phyloP scores from a whole-genome alignment of 2,329 filamentous ascomycete species.

The Basipetospora chlamydospora region DNA sequence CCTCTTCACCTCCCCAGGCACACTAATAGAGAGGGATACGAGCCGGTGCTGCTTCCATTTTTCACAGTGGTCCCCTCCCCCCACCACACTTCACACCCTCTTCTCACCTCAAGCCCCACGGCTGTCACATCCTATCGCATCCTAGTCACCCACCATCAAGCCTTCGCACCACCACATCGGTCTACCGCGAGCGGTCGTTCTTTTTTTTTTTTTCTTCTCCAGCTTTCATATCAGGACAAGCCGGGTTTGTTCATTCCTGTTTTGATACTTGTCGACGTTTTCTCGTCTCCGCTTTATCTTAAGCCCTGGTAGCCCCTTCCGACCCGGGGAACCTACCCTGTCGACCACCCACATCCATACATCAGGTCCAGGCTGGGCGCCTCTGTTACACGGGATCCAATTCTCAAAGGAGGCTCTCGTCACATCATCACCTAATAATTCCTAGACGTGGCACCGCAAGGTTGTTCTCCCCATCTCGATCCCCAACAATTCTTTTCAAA shows the following conservation, averaged over 20 bases:
- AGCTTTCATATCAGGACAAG: not conserved
- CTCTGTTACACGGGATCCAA: not conserved
- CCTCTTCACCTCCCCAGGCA: too few relatives aligned
- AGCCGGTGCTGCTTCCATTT: too few relatives aligned
- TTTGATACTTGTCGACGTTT: not conserved
- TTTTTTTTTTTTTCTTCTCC: not conserved
- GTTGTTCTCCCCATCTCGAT: too few relatives aligned
- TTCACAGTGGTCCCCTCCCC: not conserved
- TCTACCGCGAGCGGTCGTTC: too few relatives aligned
- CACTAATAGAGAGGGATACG: too few relatives aligned
- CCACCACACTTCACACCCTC: not conserved
- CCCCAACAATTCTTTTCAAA: not conserved
- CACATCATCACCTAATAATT: too few relatives aligned
- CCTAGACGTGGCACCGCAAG: too few relatives aligned
- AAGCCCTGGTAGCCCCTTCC: not conserved
- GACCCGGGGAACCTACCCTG: too few relatives aligned
- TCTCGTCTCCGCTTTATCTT: not conserved
- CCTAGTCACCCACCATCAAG: constrained; percentile 1
- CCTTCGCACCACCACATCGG: too few relatives aligned
- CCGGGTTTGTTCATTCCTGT: not conserved
- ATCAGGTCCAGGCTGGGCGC: not conserved
- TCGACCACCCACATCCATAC: not conserved
- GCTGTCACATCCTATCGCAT: not conserved
- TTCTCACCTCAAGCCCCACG: not conserved
- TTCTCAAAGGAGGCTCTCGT: too few relatives aligned